Evolutionary conservation across 225 moss, liverwort and hornwort species (phyloP).

Genomic region (Physcomitrellopsis africana): DNA sequence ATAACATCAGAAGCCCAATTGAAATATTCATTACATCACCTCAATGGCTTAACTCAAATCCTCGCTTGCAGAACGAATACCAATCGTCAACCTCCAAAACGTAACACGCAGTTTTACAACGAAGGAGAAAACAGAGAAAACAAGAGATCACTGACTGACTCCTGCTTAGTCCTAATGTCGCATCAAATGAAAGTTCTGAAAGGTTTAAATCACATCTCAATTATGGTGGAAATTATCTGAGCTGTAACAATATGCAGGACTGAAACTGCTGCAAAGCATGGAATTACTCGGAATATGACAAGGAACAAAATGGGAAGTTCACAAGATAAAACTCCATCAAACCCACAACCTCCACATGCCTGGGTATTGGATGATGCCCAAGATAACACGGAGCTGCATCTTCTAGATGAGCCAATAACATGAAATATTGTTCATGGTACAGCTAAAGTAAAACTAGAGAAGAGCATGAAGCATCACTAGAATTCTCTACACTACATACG

Average conservation of each 20-base stretch:
- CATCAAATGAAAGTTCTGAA: too few relatives aligned
- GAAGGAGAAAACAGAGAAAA: too few relatives aligned
- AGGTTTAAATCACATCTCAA: too few relatives aligned
- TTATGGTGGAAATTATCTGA: too few relatives aligned
- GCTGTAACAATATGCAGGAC: neutral
- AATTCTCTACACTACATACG: constrained; percentile 26
- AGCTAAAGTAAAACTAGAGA: constrained; percentile 31
- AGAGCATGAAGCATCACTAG: constrained; percentile 11
- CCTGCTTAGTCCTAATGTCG: too few relatives aligned
- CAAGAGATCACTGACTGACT: too few relatives aligned
- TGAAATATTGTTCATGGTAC: constrained; percentile 23
- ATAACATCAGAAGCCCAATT: too few relatives aligned
- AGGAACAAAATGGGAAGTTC: constrained; percentile 27
- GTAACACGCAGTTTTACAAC: too few relatives aligned
- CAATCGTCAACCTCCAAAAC: too few relatives aligned
- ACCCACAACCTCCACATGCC: constrained; percentile 51
- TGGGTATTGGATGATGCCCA: constrained; percentile 38
- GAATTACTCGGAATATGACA: constrained; percentile 25
- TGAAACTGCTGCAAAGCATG: constrained; percentile 18
- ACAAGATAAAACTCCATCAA: constrained; percentile 44
- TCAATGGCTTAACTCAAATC: too few relatives aligned
- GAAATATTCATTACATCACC: too few relatives aligned
- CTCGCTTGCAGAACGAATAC: too few relatives aligned
- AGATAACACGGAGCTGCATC: constrained; percentile 31
- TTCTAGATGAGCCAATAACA: constrained; percentile 42